Base-by-base conservation (phyloP, 495 filamentous ascomycete species). In the Baudoinia panamericana region DNA sequence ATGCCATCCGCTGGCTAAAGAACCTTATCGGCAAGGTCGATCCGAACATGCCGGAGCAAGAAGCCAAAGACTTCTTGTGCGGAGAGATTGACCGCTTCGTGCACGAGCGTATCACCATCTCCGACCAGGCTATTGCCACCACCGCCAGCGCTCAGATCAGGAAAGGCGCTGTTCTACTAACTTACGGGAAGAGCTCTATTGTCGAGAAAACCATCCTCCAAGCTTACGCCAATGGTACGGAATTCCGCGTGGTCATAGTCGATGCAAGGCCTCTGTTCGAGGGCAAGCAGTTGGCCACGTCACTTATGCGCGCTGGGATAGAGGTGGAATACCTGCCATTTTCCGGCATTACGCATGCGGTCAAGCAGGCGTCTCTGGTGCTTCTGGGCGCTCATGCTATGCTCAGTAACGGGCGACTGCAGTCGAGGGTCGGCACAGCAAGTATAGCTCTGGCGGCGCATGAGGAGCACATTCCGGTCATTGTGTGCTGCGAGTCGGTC, bases 1-100 rank as follows among this genome's bases (percentile, higher is more conserved):
- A 95, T 60, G 84, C 85, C 15, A 94, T 97, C 57, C 74, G 92
- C 26, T 84, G 85, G 63, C 69, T 97, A 15, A 97, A 97, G 63
- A 69, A 90, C 21, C 72, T 79, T 54, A 86, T 97, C 59, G 75
- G 80, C 38, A 79, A 76, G 33, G 75, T 94, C 44, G 85, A 93
- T 55, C 83, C 86, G 9, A 76, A 81, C 43, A 72, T 75, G 5
- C 73, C 82, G 11, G 86, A 97, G 48, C 57, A 71, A 3, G 68
- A 76, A 13, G 84, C 88, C 5, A 95, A 93, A 64, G 63, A 71
- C 16, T 61, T 72, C 7, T 70, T 96, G 15, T 75, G 78, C 51
- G 72, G 77, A 5, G 75, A 75, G 44, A 95, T 97, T 56, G 86
- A 95, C 58, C 72, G 66, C 46, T 93, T 94, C 55, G 87, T 96